These are phyloP conservation scores for Penicillium atrosanguineum DNA, from an alignment of 495 filamentous ascomycete species.

Conservation along the genomic window DNA sequence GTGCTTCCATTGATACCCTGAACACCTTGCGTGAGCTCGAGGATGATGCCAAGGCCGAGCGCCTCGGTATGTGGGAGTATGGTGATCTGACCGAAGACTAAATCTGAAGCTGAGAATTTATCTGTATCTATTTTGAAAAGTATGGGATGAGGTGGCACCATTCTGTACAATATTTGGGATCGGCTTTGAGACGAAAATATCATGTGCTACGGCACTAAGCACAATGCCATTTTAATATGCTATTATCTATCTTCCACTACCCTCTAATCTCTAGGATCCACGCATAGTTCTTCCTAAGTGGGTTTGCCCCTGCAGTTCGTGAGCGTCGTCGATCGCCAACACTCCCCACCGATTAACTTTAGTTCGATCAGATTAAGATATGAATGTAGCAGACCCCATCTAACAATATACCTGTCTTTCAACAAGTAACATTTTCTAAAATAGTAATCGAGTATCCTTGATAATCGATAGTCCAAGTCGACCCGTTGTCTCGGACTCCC, in stretches of 20 bases:
- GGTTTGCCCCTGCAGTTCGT: not conserved
- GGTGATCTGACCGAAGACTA: constrained; percentile 91
- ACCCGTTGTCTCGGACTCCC: not conserved
- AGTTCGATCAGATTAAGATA: not conserved
- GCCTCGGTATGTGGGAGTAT: constrained; percentile 95
- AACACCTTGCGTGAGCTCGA: constrained; percentile 63
- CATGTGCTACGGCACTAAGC: constrained; percentile 10
- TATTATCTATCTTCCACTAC: not conserved
- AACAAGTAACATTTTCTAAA: too few relatives aligned
- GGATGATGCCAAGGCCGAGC: constrained; percentile 69
- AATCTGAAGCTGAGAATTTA: not conserved
- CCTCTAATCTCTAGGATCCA: not conserved
- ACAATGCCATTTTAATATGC: not conserved
- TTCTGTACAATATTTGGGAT: constrained; percentile 21
- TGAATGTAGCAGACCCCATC: not conserved
- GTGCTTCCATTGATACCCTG: constrained; percentile 67
- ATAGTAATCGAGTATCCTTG: too few relatives aligned
- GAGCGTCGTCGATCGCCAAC: not conserved
- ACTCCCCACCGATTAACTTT: constrained; percentile 3
- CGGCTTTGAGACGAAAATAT: constrained; percentile 2
- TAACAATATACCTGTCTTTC: not conserved
- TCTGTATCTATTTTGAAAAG: constrained; percentile 11
- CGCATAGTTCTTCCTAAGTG: not conserved
- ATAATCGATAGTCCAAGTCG: not conserved
- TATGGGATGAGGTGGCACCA: constrained; percentile 11